Evolutionary conservation across 73 alveolate genomes (phyloP), one percentile per base, ranked within the genome.

Genomic region (Blepharisma japonicum): DNA sequence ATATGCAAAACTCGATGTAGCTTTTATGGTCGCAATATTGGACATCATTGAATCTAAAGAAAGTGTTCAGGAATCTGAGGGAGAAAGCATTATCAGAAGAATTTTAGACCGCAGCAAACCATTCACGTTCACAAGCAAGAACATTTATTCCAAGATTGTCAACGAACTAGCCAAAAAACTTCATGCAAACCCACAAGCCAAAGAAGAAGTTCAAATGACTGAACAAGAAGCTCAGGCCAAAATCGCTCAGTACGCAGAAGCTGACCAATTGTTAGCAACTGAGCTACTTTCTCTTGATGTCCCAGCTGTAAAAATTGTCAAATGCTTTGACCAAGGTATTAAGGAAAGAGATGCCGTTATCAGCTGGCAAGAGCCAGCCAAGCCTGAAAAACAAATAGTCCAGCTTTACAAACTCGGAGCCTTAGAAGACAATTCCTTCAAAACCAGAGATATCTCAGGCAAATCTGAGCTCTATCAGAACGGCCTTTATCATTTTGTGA

Each of bases 151-250:
- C 42, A 32, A 32, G 42, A 32, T 32, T 32, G 3, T 32, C 42
- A 32, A 32, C 3, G 42, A 32, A 32, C 42, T 32, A 0, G 42
- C 42, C 42, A 32, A 32, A 32, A 32, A 32, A 32, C 42, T 32
- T 32, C 14, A 39, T 14, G 11, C 50, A 2, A 39, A 61, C 18
- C n/a, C 11, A n/a, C 14, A 61, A 61, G 47, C 74, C 2, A 39
- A 61, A 25, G 39, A n/a, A 14, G 38, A n/a, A 20, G 47, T 14
- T 2, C 18, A 61, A 61, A 14, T 61, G 46, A 61, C 74, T 18
- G 74, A 61, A 20, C 47, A 61, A 61, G 74, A 61, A 61, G 74
- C 74, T 61, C 23, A 61, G 2, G 46, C 38, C n/a, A 61, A 61
- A 61, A n/a, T 61, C 14, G 11, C 50, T 2, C 74, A 61, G 23